Base-by-base conservation (phyloP, 2,329 filamentous ascomycete genomes). In the Monilinia fructigena region DNA sequence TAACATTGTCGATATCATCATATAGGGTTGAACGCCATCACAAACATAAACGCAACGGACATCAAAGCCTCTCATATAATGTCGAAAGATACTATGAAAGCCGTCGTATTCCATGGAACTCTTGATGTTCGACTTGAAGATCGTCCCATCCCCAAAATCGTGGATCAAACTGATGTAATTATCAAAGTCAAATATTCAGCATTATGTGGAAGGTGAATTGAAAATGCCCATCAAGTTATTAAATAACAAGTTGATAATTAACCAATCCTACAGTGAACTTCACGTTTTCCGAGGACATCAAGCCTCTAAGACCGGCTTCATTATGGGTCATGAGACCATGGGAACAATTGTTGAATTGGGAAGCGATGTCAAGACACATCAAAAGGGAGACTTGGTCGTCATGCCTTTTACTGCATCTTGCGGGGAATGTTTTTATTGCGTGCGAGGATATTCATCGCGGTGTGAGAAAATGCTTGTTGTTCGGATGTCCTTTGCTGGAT, bases 271-370 rank as follows among this genome's bases (percentile, higher is more conserved):
- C 28, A 11, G 90, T 74, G 92, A 97, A 75, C 82, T 97, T 38
- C 93, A 96, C 77, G 87, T 91, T 63, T 96, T 88, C 79, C 89
- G 93, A 53, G 93, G 93, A 50, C 88, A 92, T 73, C 87, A 96
- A 75, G 83, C 86, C 28, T 89, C 87, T 1, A 81, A 78, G 0
- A 85, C 88, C 14, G 84, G 82, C 31, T 86, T 85, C 72, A 82
- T 86, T 66, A 87, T 87, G 67, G 91, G 92, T 68, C 93, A 97
- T 76, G 93, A 97, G 75, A 96, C 96, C 73, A 91, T 90, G 0
- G 93, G 93, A 12, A 83, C 82, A 40, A 86, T 97, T 14, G 82
- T 87, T 35, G 85, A 90, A 69, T 79, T 85, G 53, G 93, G 93
- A 0, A 80, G 83, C 12, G 82, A 80, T 1, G 91, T 97, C 61